Evolutionary conservation across 441 rosid genomes (phyloP), one percentile per base, ranked within the genome.

Genomic region (Aleurites moluccanus): DNA sequence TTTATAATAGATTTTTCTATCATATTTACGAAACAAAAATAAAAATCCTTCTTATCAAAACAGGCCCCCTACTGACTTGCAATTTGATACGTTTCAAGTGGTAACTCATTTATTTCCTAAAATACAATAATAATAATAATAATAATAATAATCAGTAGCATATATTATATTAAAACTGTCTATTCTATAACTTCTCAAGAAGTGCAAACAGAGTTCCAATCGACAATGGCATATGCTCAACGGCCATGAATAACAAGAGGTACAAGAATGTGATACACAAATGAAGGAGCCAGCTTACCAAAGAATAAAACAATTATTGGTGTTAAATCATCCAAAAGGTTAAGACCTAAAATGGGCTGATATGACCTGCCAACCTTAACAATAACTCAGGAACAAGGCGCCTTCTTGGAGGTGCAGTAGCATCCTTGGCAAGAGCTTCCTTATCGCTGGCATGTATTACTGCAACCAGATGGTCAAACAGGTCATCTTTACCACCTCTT

Each of bases 401-500:
- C 79, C 80, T 85, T 79, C 98, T 86, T 4, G 84, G 93, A 70
- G 91, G 90, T 2, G 93, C 94, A n/a, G n/a, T n/a, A n/a, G n/a
- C n/a, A 71, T 95, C 97, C 78, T 77, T 84, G 25, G 85, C 83
- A 69, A 87, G 88, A 50, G 95, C 98, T 63, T 88, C 94, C 35
- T 67, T 75, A 73, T 91, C 93, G 47, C 78, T 75, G 0, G 92
- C 87, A 44, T 93, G 97, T 83, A 96, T 89, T 72, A 79, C 71
- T 44, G 88, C 80, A 65, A 96, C 89, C 59, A 93, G 44, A 82
- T 88, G 82, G 44, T 92, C 90, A 18, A 90, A 90, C 50, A 91
- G 72, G 50, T 89, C 94, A 55, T 95, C 98, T 83, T 88, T 81
- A 69, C 99, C 98, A 0, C 99, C 99, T 86, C 99, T 87, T 66